Percentiles rank a stretch among this genome's conserved stretches.
Conservation (phyloP, 176 grass and related monocot genomes). For the Carex kokanica region DNA sequence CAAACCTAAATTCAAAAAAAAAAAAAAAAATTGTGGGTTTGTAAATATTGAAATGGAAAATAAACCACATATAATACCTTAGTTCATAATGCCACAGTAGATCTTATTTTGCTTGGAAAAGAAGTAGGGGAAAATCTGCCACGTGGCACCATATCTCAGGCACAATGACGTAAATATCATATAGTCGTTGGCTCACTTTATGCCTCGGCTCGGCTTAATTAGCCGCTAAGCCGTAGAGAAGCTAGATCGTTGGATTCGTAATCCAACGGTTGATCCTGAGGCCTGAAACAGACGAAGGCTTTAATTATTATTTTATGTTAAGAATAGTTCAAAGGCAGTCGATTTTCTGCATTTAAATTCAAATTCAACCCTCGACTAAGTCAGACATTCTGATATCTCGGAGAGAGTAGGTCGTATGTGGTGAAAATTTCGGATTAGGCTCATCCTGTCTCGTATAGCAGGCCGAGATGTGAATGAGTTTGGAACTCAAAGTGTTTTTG, state of each 20-base stretch:
- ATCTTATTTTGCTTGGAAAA: background rate
- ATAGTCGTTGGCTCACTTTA: background rate
- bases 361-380: too few relatives aligned
- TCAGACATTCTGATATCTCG: too few relatives aligned
- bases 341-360: too few relatives aligned
- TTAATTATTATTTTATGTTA: too few relatives aligned
- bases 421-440: too few relatives aligned
- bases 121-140: background rate
- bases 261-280: background rate
- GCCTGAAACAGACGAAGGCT: background rate
- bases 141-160: background rate
- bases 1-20: background rate
- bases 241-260: background rate
- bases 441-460: too few relatives aligned
- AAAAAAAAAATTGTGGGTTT: background rate
- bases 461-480: too few relatives aligned
- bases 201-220: background rate
- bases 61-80: background rate
- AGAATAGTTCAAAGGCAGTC: too few relatives aligned
- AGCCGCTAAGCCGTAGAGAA: background rate
- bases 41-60: background rate
- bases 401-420: too few relatives aligned
- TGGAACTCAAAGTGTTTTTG: too few relatives aligned
- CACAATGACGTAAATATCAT: background rate
- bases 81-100: background rate